Percentiles rank a stretch among this genome's conserved stretches.
These are phyloP conservation scores for Thalassiosira exigua DNA, from an alignment of 352 stramenopile species.

Conservation along the genomic window DNA sequence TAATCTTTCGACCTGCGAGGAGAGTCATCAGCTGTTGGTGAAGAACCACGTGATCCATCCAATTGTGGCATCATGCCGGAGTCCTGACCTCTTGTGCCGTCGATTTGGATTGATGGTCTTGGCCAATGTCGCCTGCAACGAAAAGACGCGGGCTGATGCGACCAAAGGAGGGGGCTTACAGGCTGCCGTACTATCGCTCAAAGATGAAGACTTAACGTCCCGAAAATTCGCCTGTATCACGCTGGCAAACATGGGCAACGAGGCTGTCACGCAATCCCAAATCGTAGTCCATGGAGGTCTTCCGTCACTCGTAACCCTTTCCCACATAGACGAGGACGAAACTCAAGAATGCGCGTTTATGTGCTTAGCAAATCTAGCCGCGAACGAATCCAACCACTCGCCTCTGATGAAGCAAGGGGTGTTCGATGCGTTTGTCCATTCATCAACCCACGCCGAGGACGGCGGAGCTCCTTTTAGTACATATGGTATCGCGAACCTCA, in stretches of 20 bases:
- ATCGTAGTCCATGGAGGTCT: slow-evolving; percentile 93
- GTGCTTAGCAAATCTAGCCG: slow-evolving; percentile 93
- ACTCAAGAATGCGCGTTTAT: slow-evolving; percentile 93
- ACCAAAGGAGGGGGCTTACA: slow-evolving; percentile 91
- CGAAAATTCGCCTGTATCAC: slow-evolving; percentile 93
- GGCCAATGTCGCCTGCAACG: slow-evolving; percentile 94
- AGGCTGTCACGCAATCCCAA: slow-evolving; percentile 89
- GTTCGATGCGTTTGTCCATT: slow-evolving; percentile 86
- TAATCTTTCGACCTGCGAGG: slow-evolving; percentile 92
- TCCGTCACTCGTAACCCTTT: slow-evolving; percentile 88
- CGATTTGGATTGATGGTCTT: slow-evolving; percentile 94
- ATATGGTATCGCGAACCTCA: slow-evolving; percentile 93
- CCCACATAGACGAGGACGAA: slow-evolving; percentile 81
- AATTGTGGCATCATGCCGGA: slow-evolving; percentile 88
- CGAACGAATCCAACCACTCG: slow-evolving; percentile 93
- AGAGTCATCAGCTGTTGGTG: slow-evolving; percentile 91
- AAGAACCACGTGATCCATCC: slow-evolving; percentile 88
- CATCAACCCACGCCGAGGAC: slow-evolving; percentile 83
- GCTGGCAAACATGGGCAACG: slow-evolving; percentile 94
- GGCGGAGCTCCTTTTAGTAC: slow-evolving; percentile 90
- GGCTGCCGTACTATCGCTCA: slow-evolving; percentile 88
- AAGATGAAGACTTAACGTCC: slow-evolving; percentile 89
- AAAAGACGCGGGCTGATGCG: slow-evolving; percentile 88
- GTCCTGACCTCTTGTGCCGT: slow-evolving; percentile 91
- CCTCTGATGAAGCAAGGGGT: slow-evolving; percentile 90